Evolutionary conservation across 139 green algal species (phyloP).

Genomic region (Eudorina sp.): DNA sequence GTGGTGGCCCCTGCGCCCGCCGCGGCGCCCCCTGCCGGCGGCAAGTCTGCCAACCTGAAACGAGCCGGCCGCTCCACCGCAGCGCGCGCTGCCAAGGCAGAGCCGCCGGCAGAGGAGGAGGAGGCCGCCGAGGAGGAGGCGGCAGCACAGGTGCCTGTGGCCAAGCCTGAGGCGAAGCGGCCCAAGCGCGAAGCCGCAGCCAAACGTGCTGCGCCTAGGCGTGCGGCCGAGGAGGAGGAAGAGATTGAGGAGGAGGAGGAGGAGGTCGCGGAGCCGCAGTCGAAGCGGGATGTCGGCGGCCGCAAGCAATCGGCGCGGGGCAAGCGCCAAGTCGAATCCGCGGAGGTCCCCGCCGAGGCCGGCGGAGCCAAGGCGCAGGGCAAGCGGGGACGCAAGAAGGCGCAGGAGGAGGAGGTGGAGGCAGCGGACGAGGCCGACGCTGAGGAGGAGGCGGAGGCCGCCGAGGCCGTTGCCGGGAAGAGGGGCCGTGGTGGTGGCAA

Average conservation of each 20-base stretch:
- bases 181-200: background rate
- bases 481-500: background rate
- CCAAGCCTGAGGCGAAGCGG: too few species aligned
- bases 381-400: background rate
- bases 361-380: background rate
- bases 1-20: background rate
- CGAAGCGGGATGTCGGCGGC: too few species aligned
- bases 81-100: background rate
- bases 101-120: background rate
- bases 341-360: background rate
- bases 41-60: constrained; percentile 31
- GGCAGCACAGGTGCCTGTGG: background rate
- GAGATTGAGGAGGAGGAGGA: background rate
- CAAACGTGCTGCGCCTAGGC: background rate
- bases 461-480: background rate
- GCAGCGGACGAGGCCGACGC: background rate
- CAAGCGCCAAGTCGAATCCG: background rate
- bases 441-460: background rate
- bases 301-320: background rate
- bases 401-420: background rate
- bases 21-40: background rate
- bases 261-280: background rate
- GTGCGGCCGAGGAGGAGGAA: too few species aligned
- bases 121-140: background rate
- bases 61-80: background rate